phyloP scores from a whole-genome alignment of 768 basidiomycete genomes.

The Serendipita sp. region DNA sequence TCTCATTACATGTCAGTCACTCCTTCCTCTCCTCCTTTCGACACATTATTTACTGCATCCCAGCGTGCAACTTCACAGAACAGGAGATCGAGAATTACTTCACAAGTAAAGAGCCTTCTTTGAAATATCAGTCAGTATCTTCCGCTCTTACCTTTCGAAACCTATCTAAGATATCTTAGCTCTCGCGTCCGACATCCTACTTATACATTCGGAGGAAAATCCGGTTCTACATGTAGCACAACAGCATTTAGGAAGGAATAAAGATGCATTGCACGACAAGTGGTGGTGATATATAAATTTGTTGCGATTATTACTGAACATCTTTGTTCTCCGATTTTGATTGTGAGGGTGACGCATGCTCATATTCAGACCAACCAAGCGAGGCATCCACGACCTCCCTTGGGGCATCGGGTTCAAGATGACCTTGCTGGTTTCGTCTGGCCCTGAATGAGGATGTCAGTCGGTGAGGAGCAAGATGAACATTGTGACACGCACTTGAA shows the following conservation, averaged over 20 bases:
- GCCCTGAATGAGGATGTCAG: conserved; percentile 36
- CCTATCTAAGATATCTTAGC: conserved; percentile 23
- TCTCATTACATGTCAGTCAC: conserved; percentile 60
- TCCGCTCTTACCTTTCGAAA: neutral
- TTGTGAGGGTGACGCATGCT: conserved; percentile 14
- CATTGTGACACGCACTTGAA: conserved; percentile 49
- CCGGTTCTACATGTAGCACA: conserved; percentile 50
- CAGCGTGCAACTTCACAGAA: conserved; percentile 73
- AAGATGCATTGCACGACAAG: neutral
- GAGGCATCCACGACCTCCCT: conserved; percentile 67
- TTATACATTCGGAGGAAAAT: conserved; percentile 63
- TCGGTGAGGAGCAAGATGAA: neutral
- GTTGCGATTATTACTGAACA: no score
- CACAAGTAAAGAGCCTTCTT: conserved; percentile 26
- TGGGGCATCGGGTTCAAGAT: conserved; percentile 78
- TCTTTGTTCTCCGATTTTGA: neutral
- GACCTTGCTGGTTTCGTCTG: conserved; percentile 66
- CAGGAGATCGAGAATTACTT: conserved; percentile 49
- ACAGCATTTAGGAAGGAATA: conserved; percentile 45
- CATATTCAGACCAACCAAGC: conserved; percentile 35
- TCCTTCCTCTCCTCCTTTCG: neutral
- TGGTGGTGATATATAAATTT: no score
- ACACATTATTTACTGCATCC: neutral
- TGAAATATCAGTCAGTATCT: conserved; percentile 46
- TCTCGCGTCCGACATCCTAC: conserved; percentile 57